Evolutionary conservation across 2,329 filamentous ascomycete species (phyloP), one percentile per base, ranked within the genome.

Genomic region (Sporothrix pseudoabietina): DNA sequence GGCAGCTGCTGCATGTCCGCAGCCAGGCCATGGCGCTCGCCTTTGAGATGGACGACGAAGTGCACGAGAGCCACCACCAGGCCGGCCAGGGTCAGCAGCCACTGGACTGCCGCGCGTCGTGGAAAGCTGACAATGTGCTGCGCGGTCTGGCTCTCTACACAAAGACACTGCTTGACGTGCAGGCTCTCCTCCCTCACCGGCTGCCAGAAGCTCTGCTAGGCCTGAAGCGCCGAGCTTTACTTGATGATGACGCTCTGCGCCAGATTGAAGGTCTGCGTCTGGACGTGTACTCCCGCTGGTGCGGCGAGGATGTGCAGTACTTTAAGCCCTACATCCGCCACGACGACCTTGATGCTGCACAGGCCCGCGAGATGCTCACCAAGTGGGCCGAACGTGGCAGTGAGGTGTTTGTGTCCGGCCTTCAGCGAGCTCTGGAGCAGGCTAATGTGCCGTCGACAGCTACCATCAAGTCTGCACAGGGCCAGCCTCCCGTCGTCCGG

Each of bases 291-390:
- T 89, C 91, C 76, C 87, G 87, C 26, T 97, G 94, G 92, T 92
- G 96, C 75, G 87, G 92, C 22, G 90, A 94, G 8, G 93, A 97
- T 74, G 92, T 97, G 57, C 89, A 88, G 65, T 92, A 91, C 76
- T 98, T 97, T 79, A 95, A 90, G 0, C 94, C 94, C 0, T 97
- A 94, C 83, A 92, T 97, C 49, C 90, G 92, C 41, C 90, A 97
- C 77, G 93, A 94, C 76, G 92, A 96, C 76, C 81, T 93, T 4
- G 87, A 90, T 32, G 88, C 87, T 26, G 82, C 84, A 32, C 86
- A 89, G 74, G 88, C 88, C 0, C 85, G 86, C 57, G 86, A 88
- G 1, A 88, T 88, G 80, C 85, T 93, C 16, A 85, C 85, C 30
- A 80, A 79, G 39, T 94, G 92, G 92, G 89, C 89, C 0, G 85